Base-by-base conservation (phyloP, 306 rosid species). In the Castanopsis chinensis region DNA sequence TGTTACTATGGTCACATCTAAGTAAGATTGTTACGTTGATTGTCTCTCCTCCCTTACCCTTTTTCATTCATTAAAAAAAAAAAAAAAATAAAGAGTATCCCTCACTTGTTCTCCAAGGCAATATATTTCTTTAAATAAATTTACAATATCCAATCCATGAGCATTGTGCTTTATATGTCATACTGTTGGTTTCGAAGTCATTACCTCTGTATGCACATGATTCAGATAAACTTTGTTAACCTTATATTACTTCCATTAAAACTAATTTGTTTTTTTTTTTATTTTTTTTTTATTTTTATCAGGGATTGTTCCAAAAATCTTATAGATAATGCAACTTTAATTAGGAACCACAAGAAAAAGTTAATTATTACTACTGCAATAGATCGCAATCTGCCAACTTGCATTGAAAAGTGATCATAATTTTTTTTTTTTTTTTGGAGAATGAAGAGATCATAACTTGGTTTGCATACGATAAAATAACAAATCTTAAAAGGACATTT, bases 371-470 rank as follows among this genome's bases (percentile, higher is more conserved):
- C 12, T 35, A 73, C 33, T 17, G 68, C 12, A n/a, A 23, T 57
- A 74, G 81, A 77, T 85, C 78, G 73, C 72, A 54, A 83, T 84
- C 82, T 27, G 25, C 18, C 86, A 73, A 81, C 79, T 84, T 81
- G 79, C 83, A 59, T 68, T 65, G 52, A 49, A 32, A 76, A 61
- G 79, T 79, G 73, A 83, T 82, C 57, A 28, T 77, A 59, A 5
- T 58, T 49, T 75, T 4, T 7, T 56, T 55, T 33, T 5, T 33
- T 1, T 37, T 37, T 37, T 7, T 0, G 45, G 45, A 37, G 45
- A 37, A 37, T 37, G 2, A 37, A 37, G 45, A 7, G 45, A 37
- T 37, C 45, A 12, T 14, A 60, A 25, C 33, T 33, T 67, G 71
- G 65, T 65, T 77, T 60, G 45, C 63, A 27, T 43, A n/a, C 15